Conservation (phyloP, 2,329 filamentous ascomycete species). For the Botryosphaeria dothidea region DNA sequence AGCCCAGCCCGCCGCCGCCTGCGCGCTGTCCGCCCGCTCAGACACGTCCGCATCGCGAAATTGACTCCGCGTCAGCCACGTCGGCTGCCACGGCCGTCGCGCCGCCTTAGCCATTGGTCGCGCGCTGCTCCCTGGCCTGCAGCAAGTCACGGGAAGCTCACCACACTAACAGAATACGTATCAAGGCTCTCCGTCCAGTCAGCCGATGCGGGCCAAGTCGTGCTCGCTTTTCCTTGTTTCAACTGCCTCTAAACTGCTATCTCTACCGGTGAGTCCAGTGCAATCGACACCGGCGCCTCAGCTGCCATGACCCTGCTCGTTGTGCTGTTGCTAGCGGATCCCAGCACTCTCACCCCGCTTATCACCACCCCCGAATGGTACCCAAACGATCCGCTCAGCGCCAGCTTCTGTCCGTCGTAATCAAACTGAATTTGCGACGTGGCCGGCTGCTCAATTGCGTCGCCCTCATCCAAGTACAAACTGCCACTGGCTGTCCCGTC, state of each 20-base stretch:
- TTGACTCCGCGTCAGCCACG: constrained; percentile 10
- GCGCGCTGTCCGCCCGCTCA: not conserved
- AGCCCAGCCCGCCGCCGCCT: not conserved
- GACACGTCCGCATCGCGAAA: not conserved
- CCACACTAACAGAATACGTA: not conserved
- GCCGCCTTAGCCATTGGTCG: not conserved
- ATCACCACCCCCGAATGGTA: constrained; percentile 43
- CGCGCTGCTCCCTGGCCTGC: not conserved
- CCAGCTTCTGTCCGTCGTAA: constrained; percentile 57
- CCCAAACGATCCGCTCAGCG: constrained; percentile 55
- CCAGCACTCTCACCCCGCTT: constrained; percentile 31
- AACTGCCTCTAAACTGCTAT: not conserved
- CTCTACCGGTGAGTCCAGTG: not conserved
- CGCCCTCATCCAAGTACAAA: constrained; percentile 79
- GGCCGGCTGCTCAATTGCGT: constrained; percentile 59
- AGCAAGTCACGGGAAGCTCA: not conserved
- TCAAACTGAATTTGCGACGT: constrained; percentile 62
- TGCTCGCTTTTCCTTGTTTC: not conserved
- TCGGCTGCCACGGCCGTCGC: not conserved
- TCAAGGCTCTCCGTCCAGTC: not conserved
- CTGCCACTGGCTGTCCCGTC: constrained; percentile 65
- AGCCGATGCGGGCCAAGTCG: not conserved
- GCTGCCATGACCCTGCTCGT: not conserved
- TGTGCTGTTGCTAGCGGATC: constrained; percentile 23
- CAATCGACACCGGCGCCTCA: not conserved